Evolutionary conservation across 768 basidiomycete species (phyloP).

Genomic region (Russula compacta): DNA sequence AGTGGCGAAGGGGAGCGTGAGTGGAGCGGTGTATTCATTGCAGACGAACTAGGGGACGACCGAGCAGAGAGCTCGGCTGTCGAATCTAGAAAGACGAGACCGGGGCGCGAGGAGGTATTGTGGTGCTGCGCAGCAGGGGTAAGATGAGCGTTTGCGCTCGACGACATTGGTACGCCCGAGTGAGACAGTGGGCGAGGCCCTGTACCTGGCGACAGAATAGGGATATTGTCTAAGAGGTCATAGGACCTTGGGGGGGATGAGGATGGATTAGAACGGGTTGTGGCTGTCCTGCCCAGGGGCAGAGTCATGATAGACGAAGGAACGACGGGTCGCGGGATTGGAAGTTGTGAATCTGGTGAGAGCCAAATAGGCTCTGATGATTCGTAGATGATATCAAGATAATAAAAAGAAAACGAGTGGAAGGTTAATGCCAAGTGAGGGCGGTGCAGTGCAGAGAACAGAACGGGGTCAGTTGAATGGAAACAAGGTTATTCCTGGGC

Average conservation of each 20-base stretch:
- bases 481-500: background rate
- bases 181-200: conserved; percentile 9
- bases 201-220: background rate
- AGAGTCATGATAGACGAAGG: conserved; percentile 1
- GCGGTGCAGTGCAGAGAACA: background rate
- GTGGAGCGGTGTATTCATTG: conserved; percentile 42
- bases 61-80: background rate
- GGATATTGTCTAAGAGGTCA: background rate
- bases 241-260: background rate
- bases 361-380: background rate
- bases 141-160: background rate
- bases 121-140: background rate
- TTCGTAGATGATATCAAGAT: background rate
- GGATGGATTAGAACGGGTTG: conserved; percentile 21
- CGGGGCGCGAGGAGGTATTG: background rate
- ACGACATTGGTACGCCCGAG: conserved; percentile 12
- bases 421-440: background rate
- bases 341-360: background rate
- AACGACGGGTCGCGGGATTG: background rate
- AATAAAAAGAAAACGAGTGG: background rate
- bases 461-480: background rate
- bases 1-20: conserved; percentile 56
- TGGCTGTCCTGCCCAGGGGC: background rate
- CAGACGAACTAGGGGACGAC: conserved; percentile 26
- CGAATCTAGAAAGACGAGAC: background rate